Base-by-base conservation (phyloP, 139 green algal genomes). In the Choricystis sp. region DNA sequence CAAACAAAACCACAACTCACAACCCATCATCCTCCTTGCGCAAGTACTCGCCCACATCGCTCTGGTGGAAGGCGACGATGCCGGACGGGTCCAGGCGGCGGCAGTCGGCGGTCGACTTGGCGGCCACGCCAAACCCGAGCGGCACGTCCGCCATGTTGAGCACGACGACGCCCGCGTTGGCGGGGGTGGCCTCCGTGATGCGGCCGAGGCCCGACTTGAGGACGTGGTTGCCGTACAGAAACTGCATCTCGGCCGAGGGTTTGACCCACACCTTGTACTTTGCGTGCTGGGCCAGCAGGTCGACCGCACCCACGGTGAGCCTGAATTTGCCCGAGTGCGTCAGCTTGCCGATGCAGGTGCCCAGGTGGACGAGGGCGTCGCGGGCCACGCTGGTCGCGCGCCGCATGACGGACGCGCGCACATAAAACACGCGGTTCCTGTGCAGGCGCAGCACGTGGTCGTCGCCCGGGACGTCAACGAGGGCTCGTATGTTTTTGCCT, bases 201-300 rank as follows among this genome's bases (percentile, higher is more conserved):
- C 92, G 73, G 3, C 85, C 93, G 61, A 99, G 72, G 19, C 93
- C 92, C n/a, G 75, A 86, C 72, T 99, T 99, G 26, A 98, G 66
- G 16, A 99, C 75, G 64, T 99, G 83, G 77, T 98, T 98, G 67
- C 93, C 93, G 64, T 99, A 99, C 67, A 99, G 81, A 66, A 94
- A 98, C 60, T 87, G 82, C 93, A 98, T 97, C 80, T 99, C 93
- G 4, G 85, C 73, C 4, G 87, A 89, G 0, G 93, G 89, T 77
- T 98, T 98, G 31, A 99, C 75, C 93, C 93, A 99, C 4, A 91
- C 89, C 87, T 99, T 99, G 81, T 94, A 87, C 70, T 95, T 98
- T 26, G 90, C 91, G 67, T 96, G 79, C 29, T 87, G 68, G 1
- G 86, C 72, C 23, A 99, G 76, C 19, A 96, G 4, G 61, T 96